phyloP scores from a whole-genome alignment of 1,284 basidiomycete species.

The Grifola frondosa region DNA sequence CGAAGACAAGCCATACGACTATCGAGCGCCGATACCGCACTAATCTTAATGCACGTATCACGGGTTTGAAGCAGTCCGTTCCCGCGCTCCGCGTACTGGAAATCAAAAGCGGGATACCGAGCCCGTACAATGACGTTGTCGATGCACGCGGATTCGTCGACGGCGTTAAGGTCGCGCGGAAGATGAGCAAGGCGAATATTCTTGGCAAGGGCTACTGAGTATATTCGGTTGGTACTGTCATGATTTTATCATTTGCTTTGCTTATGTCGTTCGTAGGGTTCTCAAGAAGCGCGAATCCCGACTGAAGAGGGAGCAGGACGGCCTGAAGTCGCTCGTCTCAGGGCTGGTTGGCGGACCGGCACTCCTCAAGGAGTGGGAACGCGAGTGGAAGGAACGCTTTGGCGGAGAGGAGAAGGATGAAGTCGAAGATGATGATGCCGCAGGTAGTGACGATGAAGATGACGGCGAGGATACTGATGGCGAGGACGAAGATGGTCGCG shows the following conservation, averaged over 20 bases:
- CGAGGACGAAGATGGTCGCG: slow-evolving; percentile 51
- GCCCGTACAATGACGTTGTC: slow-evolving; percentile 49
- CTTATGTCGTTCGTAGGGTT: slow-evolving; percentile 42
- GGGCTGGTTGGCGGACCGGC: slow-evolving; percentile 72
- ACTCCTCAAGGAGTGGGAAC: slow-evolving; percentile 70
- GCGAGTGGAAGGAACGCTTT: slow-evolving; percentile 67
- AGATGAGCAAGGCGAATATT: slow-evolving; percentile 82
- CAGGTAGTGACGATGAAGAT: slow-evolving; percentile 47
- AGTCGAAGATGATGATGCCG: slow-evolving; percentile 43
- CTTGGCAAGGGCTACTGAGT: slow-evolving; percentile 82
- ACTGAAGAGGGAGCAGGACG: slow-evolving; percentile 70
- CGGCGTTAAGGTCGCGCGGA: slow-evolving; percentile 79
- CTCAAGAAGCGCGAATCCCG: slow-evolving; percentile 72
- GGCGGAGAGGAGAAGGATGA: slow-evolving; percentile 77
- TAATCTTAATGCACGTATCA: slow-evolving; percentile 87
- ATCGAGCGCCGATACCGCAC: slow-evolving; percentile 90
- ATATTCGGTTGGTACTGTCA: slow-evolving; percentile 51
- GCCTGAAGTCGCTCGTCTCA: slow-evolving; percentile 61
- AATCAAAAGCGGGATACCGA: slow-evolving; percentile 34
- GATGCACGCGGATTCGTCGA: slow-evolving; percentile 78
- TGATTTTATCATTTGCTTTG: not conserved
- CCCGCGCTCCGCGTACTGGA: slow-evolving; percentile 76
- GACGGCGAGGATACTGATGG: slow-evolving; percentile 61
- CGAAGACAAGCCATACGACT: slow-evolving; percentile 89
- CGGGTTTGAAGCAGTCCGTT: slow-evolving; percentile 78